Evolutionary conservation across 2,329 filamentous ascomycete species (phyloP).

Genomic region (Dactylellina leptospora): DNA sequence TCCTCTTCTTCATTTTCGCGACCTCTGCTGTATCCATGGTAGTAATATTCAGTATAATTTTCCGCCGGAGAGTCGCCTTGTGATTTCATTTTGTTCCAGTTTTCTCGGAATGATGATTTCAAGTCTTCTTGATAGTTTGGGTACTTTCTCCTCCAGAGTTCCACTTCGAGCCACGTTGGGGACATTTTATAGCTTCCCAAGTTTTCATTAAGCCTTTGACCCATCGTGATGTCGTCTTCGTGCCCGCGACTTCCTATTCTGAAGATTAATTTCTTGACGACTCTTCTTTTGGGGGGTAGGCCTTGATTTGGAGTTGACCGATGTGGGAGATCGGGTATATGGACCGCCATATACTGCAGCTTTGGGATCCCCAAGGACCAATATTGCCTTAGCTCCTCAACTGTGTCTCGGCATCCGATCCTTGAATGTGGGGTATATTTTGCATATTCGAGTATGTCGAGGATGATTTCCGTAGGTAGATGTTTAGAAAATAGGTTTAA

Average conservation of each 20-base stretch:
- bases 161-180: not conserved
- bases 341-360: too few relatives aligned
- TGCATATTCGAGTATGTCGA: slow-evolving; percentile 22
- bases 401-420: not conserved
- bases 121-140: not conserved
- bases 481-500: slow-evolving; percentile 3
- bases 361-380: too few relatives aligned
- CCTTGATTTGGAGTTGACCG: too few relatives aligned
- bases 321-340: too few relatives aligned
- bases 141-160: not conserved
- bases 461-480: slow-evolving; percentile 15
- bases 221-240: not conserved
- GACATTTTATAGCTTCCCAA: not conserved
- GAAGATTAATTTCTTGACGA: not conserved
- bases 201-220: too few relatives aligned
- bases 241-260: not conserved
- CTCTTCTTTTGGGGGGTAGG: too few relatives aligned
- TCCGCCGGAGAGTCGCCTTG: not conserved
- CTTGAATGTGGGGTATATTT: slow-evolving; percentile 7
- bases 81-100: not conserved
- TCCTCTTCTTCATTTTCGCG: slow-evolving; percentile 11
- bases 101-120: not conserved
- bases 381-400: too few relatives aligned
- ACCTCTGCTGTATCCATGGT: slow-evolving; percentile 11
- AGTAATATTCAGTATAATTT: slow-evolving; percentile 2